Conservation (phyloP, 768 basidiomycete species). For the Pisolithus tinctorius region DNA sequence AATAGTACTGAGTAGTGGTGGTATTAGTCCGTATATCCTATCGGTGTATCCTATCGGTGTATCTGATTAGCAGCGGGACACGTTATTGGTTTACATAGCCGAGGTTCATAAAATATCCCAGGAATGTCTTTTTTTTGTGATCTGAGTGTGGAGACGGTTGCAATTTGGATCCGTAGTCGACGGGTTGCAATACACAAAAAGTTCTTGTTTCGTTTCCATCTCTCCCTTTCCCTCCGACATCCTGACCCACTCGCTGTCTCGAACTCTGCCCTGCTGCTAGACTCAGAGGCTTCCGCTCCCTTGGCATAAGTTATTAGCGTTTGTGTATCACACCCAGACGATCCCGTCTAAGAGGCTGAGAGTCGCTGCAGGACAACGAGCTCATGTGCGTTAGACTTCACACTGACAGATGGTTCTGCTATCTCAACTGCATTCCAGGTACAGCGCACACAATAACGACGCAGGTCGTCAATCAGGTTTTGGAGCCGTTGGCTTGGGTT, state of each 20-base stretch:
- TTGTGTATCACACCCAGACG: not conserved
- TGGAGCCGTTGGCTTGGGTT: constrained; percentile 44
- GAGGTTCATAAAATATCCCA: not conserved
- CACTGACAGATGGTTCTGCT: constrained; percentile 36
- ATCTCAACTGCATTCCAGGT: constrained; percentile 46
- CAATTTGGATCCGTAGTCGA: not conserved
- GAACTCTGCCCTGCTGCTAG: constrained; percentile 3
- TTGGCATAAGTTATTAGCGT: constrained; percentile 14
- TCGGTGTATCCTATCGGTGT: too few species aligned
- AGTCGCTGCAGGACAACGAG: not conserved
- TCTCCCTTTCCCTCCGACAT: not conserved
- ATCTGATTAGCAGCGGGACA: too few species aligned
- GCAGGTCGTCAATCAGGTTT: constrained; percentile 46
- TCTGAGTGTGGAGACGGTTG: not conserved
- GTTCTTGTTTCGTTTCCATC: not conserved
- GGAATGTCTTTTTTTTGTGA: not conserved
- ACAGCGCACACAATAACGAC: constrained; percentile 45
- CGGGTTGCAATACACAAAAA: not conserved
- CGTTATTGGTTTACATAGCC: too few species aligned
- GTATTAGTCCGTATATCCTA: too few species aligned
- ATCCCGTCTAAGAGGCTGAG: not conserved
- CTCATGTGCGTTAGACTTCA: not conserved
- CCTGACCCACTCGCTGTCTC: constrained; percentile 16
- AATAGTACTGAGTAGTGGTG: too few species aligned
- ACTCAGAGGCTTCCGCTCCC: constrained; percentile 24